Percentiles rank a stretch among this genome's conserved stretches.
Evolutionary conservation across 495 filamentous ascomycete genomes (phyloP).

Genomic region (Penicillium mononematosum): DNA sequence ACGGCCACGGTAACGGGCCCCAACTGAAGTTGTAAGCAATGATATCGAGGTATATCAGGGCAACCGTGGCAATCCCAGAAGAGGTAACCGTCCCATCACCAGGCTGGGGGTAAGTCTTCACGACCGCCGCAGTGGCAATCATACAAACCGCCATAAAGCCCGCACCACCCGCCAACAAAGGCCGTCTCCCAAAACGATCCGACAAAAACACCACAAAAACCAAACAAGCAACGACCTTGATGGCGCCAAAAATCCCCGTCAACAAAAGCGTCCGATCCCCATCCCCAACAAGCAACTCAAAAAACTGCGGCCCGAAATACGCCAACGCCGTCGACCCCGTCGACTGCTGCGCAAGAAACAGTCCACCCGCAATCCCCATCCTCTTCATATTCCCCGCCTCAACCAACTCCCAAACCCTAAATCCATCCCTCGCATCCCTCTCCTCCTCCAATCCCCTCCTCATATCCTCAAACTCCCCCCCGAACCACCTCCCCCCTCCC

Average conservation of each 20-base stretch:
- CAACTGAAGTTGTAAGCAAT: constrained; percentile 46
- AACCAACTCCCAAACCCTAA: too few species aligned
- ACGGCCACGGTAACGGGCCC: constrained; percentile 42
- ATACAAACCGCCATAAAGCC: constrained; percentile 52
- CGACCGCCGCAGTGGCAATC: constrained; percentile 54
- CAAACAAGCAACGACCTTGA: constrained; percentile 51
- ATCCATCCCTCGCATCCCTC: too few species aligned
- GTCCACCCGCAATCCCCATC: constrained; percentile 37
- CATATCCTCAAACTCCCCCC: too few species aligned
- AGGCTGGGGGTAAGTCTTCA: constrained; percentile 48
- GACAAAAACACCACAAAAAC: constrained; percentile 54
- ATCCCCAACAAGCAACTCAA: constrained; percentile 52
- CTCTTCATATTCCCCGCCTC: constrained; percentile 37
- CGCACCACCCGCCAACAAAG: constrained; percentile 52
- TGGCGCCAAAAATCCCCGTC: constrained; percentile 51
- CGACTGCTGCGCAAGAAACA: constrained; percentile 50
- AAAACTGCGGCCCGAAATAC: constrained; percentile 54
- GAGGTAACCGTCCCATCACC: constrained; percentile 36
- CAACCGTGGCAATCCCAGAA: constrained; percentile 44
- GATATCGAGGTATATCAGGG: constrained; percentile 52
- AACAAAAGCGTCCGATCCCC: constrained; percentile 42
- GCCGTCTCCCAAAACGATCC: constrained; percentile 55
- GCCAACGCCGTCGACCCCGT: constrained; percentile 55
- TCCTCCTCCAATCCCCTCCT: too few species aligned
- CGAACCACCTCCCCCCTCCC: too few species aligned